phyloP scores from a whole-genome alignment of 805 yeast genomes.

The Ogataea paraovalis region DNA sequence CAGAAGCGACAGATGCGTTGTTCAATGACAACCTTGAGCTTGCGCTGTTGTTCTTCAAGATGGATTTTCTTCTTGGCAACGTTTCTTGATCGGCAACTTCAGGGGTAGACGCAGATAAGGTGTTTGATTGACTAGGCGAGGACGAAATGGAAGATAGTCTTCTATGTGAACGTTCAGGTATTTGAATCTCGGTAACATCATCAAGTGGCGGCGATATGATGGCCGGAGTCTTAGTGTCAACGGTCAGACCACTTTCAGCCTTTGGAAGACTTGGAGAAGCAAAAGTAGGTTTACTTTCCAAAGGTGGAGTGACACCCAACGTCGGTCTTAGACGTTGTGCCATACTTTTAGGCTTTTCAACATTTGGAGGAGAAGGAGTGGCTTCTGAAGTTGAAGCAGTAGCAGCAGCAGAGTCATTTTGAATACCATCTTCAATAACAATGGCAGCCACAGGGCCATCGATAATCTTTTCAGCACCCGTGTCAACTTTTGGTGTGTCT shows the following conservation, averaged over 20 bases:
- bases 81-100: background rate
- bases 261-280: conserved; percentile 1
- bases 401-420: background rate
- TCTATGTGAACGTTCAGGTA: conserved; percentile 34
- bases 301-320: conserved; percentile 25
- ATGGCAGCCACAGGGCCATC: background rate
- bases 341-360: conserved; percentile 28
- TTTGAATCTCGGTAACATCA: conserved; percentile 9
- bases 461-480: background rate
- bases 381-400: background rate
- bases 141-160: conserved; percentile 18
- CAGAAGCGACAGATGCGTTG: conserved; percentile 44
- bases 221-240: background rate
- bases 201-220: conserved; percentile 8
- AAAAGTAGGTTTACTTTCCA: conserved; percentile 6
- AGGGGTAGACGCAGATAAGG: background rate
- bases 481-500: background rate
- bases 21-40: conserved; percentile 16
- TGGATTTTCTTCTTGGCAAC: conserved; percentile 38
- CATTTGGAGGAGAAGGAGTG: too few species aligned
- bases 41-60: conserved; percentile 37
- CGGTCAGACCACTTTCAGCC: background rate
- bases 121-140: conserved; percentile 2
- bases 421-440: background rate
- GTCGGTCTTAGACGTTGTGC: conserved; percentile 46